Conservation (phyloP, 2,329 filamentous ascomycete species). For the Botryotinia calthae region DNA sequence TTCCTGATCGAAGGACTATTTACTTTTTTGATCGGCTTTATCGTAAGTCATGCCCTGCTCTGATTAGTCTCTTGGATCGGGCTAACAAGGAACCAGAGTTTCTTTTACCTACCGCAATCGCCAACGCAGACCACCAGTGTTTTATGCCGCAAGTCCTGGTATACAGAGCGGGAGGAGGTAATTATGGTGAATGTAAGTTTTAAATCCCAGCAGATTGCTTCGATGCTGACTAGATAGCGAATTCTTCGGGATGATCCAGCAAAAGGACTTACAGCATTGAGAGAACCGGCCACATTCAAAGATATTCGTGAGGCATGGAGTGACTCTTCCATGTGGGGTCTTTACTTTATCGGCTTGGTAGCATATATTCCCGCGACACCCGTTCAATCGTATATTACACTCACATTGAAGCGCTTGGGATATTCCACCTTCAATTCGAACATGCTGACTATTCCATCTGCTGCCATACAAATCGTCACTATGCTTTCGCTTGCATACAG, state of each 20-base stretch:
- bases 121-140: constrained; percentile 3
- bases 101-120: constrained; percentile 8
- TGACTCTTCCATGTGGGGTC: constrained; percentile 54
- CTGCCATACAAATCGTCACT: constrained; percentile 39
- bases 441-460: constrained; percentile 46
- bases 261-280: constrained; percentile 49
- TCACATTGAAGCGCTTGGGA: constrained; percentile 31
- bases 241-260: constrained; percentile 54
- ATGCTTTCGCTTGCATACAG: constrained; percentile 48
- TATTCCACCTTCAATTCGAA: constrained; percentile 45
- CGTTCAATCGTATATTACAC: constrained; percentile 28
- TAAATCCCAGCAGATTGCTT: neutral
- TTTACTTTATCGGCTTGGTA: constrained; percentile 44
- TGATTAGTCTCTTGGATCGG: neutral
- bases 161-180: constrained; percentile 57
- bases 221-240: constrained; percentile 40
- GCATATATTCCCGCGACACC: constrained; percentile 31
- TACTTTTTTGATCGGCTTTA: constrained; percentile 26
- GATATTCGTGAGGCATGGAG: constrained; percentile 47
- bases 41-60: neutral
- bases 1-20: constrained; percentile 43
- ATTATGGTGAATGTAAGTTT: constrained; percentile 55
- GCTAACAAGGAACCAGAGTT: neutral
- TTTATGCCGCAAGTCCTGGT: constrained; percentile 45
- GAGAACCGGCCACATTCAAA: constrained; percentile 46